Evolutionary conservation across 306 rosid species (phyloP).

Genomic region (barrel medic (Medicago truncatula)): MtrunA17r5.0-ANR NC_053045.1:53097501-53098000

Average conservation of each 20-base stretch:
- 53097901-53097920: not conserved
- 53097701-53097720: not conserved
- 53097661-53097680: not conserved
- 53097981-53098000: not conserved
- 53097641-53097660: not conserved
- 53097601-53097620: not conserved
- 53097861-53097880: not conserved
- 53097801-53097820: too few relatives aligned
- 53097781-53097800: too few relatives aligned
- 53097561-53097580: not conserved
- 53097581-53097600: not conserved
- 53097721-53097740: not conserved
- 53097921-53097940: not conserved
- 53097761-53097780: too few relatives aligned
- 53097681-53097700: not conserved
- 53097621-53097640: not conserved
- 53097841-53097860: not conserved
- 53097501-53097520: not conserved
- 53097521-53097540: not conserved
- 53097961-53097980: not conserved
- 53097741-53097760: too few relatives aligned
- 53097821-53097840: not conserved
- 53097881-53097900: not conserved
- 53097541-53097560: not conserved
- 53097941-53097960: not conserved